A percentile compares a stretch with the other conserved stretches of the same genome.
These are phyloP conservation scores for Biscogniauxia sp. DNA, from an alignment of 2,329 filamentous ascomycete species.

Conservation along the genomic window DNA sequence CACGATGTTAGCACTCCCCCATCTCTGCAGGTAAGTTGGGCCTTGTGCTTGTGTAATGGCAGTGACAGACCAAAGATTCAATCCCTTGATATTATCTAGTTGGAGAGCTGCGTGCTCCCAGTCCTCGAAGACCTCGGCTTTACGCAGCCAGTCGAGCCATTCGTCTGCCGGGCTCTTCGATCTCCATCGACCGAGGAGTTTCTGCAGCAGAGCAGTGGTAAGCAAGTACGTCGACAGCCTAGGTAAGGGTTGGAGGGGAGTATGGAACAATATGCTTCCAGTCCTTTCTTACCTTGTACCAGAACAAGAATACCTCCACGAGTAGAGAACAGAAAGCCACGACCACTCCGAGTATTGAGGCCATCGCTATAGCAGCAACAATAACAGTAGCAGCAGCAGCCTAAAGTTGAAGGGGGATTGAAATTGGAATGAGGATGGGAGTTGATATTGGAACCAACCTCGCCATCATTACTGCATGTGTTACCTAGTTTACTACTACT, in stretches of 20 bases:
- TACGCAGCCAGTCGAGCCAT: constrained; percentile 63
- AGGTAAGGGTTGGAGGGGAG: background rate
- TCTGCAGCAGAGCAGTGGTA: constrained; percentile 45
- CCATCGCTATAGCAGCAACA: constrained; percentile 19
- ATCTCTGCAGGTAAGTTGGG: background rate
- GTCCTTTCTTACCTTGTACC: constrained; percentile 57
- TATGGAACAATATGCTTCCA: constrained; percentile 7
- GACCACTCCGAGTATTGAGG: constrained; percentile 32
- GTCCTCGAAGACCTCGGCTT: constrained; percentile 72
- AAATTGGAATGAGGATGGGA: background rate
- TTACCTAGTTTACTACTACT: no score
- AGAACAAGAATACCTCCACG: constrained; percentile 60
- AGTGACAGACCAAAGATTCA: constrained; percentile 69
- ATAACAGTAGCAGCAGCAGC: constrained; percentile 3
- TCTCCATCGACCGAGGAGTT: constrained; percentile 64
- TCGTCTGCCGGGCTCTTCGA: constrained; percentile 62
- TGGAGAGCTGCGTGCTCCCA: constrained; percentile 83
- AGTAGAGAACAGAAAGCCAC: constrained; percentile 56
- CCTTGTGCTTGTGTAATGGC: background rate
- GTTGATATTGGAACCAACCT: background rate
- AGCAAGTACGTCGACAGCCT: constrained; percentile 5
- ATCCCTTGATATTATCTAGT: constrained; percentile 76
- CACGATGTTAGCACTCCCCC: constrained; percentile 10
- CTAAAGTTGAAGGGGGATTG: background rate
- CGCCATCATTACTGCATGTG: background rate